Evolutionary conservation across 148 eudicot species (phyloP), one percentile per base, ranked within the genome.

Genomic region (Silene conica): DNA sequence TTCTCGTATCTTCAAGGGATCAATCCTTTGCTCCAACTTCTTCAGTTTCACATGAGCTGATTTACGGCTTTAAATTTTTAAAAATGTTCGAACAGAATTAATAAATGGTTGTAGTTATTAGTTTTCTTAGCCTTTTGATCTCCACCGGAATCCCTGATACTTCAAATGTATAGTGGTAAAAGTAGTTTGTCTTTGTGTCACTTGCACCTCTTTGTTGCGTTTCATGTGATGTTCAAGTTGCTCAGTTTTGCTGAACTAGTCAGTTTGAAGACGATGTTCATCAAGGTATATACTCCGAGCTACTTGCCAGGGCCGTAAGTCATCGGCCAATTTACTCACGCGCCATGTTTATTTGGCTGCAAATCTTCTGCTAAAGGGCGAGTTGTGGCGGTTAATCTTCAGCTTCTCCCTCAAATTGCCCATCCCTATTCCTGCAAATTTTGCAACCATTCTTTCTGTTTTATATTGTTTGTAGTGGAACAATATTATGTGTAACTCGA

Each of bases 301-400:
- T 88, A 89, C 85, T 80, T 91, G 89, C 92, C 98, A 91, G 92
- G 54, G 91, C 62, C 13, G 87, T 79, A 69, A 89, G 85, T 93
- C 97, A 60, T 88, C 95, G 0, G 91, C 92, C 38, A 91, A 97
- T 89, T 84, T 64, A 86, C 86, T 97, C 98, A 89, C 28, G 97
- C 88, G 63, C 84, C 87, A 38, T 86, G 79, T 71, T 91, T 86
- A 90, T 91, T 93, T 95, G 97, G 89, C 8, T 92, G 89, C 81
- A 93, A 93, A 68, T 93, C 97, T n/a, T n/a, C n/a, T n/a, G 98
- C 69, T 97, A 93, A 79, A 93, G 91, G 7, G 89, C 86, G 54
- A 93, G 97, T 79, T 93, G 97, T 0, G 98, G 86, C 7, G 95
- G 97, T 18, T 95, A 97, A 43, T 93, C 98, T 76, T 88, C 92